phyloP scores from a whole-genome alignment of 176 grass and related monocot species.

The Phragmites australis region DNA sequence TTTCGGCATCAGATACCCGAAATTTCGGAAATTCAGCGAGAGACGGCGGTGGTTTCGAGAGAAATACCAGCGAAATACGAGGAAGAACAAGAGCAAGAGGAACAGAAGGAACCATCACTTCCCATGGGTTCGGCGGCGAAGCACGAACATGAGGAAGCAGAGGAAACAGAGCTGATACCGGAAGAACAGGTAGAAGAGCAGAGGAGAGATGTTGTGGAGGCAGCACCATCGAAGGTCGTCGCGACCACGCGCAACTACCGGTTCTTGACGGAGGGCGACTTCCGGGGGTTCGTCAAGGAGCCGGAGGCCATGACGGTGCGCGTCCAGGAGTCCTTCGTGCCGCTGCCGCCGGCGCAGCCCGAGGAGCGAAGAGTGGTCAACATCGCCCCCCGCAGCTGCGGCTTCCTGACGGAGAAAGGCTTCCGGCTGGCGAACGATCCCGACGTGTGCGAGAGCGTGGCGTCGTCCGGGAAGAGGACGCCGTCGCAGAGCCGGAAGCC shows the following conservation, averaged over 20 bases:
- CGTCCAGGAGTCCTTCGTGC: constrained; percentile 56
- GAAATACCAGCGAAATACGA: neutral
- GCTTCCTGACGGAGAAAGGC: constrained; percentile 24
- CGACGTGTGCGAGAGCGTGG: neutral
- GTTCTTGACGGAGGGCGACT: constrained; percentile 69
- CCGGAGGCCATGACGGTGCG: constrained; percentile 69
- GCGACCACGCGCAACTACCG: constrained; percentile 58
- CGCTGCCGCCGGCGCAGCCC: constrained; percentile 12
- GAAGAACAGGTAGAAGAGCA: constrained; percentile 1
- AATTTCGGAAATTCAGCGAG: constrained; percentile 5
- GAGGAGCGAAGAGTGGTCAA: constrained; percentile 39
- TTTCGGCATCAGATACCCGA: constrained; percentile 60
- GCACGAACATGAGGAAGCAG: constrained; percentile 17
- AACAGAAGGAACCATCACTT: neutral
- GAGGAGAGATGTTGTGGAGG: neutral
- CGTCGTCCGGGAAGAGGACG: constrained; percentile 26
- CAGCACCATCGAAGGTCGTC: constrained; percentile 8
- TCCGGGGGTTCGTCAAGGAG: constrained; percentile 64
- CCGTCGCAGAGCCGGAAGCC: constrained; percentile 18
- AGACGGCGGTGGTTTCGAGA: neutral
- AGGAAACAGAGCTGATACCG: constrained; percentile 33
- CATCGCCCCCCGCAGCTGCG: neutral
- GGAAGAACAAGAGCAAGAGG: neutral
- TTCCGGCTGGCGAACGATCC: constrained; percentile 37
- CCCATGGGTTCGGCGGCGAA: neutral